phyloP scores from a whole-genome alignment of 2,329 filamentous ascomycete genomes.

The Penicillium digitatum region DNA sequence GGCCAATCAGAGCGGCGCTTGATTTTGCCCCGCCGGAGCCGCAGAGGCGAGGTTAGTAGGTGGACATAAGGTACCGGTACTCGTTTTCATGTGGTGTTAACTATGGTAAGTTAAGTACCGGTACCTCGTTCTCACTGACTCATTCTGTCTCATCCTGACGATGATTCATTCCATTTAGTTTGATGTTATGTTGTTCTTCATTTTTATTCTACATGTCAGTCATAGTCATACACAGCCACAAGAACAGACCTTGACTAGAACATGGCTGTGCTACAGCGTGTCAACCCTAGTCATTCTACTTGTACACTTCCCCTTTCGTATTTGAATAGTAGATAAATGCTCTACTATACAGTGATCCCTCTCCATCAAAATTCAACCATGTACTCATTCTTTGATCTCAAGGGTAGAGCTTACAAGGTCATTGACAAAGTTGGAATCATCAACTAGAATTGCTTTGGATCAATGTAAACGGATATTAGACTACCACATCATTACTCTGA shows the following conservation, averaged over 20 bases:
- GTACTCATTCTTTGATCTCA: too few species aligned
- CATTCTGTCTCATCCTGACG: slow-evolving; percentile 25
- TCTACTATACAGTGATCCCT: too few species aligned
- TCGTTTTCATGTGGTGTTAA: rapidly evolving
- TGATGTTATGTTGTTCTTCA: neutral
- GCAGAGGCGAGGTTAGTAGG: slow-evolving; percentile 6
- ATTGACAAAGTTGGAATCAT: too few species aligned
- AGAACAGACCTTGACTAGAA: neutral
- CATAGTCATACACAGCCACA: neutral
- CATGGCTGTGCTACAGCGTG: neutral
- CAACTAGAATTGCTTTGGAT: too few species aligned
- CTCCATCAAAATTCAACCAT: too few species aligned
- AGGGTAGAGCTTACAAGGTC: too few species aligned
- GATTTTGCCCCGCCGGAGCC: slow-evolving; percentile 17
- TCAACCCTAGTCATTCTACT: neutral
- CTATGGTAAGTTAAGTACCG: neutral
- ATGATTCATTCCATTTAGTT: slow-evolving; percentile 6
- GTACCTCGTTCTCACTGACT: slow-evolving; percentile 16
- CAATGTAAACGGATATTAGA: too few species aligned
- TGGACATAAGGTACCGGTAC: slow-evolving; percentile 9
- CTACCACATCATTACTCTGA: too few species aligned
- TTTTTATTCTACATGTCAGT: neutral
- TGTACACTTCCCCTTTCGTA: neutral
- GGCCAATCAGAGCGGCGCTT: slow-evolving; percentile 14
- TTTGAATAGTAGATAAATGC: too few species aligned